Evolutionary conservation across 2,329 filamentous ascomycete genomes (phyloP), one percentile per base, ranked within the genome.

Genomic region (Lecanosticta acicola): DNA sequence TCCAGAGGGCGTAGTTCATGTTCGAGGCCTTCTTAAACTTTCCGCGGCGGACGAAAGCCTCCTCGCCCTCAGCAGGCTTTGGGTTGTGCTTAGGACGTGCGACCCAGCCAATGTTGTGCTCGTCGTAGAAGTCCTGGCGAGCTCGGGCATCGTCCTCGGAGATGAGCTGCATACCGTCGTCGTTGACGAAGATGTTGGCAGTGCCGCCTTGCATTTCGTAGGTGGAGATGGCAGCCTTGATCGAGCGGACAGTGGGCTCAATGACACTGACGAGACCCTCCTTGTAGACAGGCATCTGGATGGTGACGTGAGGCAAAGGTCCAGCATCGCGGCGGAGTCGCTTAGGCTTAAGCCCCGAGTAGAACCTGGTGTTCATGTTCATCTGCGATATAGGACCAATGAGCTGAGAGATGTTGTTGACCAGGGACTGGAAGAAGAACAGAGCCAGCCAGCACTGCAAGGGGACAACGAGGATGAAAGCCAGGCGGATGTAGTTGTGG

Each of bases 21-120:
- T 85, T 85, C 21, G 80, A 84, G 2, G 81, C 81, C 66, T 85
- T 85, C 69, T 85, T 85, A 70, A 84, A 85, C 62, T 84, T 84
- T 50, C 81, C 81, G 37, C 72, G 72, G 45, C 79, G 72, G 16
- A 74, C 49, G 55, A 78, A 80, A 2, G 67, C 64, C n/a, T 65
- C 65, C 38, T 72, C 66, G 38, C 71, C 71, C 20, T 78, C 71
- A 2, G 69, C 67, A 24, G 73, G 71, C 53, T 76, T 75, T 17
- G 75, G 66, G 58, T 77, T 75, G 55, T 75, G 70, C 55, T 68
- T 68, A 5, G 71, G 72, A 26, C 72, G 68, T 3, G 72, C 64
- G 9, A 72, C 70, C 71, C 72, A 75, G 7, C 72, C 71, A 48
- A 75, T 73, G 53, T 67, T 68, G 59, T 74, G 66, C 51, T 74